Conservation (phyloP, 345 rosid species). For the Capsella bursapastoris region DNA sequence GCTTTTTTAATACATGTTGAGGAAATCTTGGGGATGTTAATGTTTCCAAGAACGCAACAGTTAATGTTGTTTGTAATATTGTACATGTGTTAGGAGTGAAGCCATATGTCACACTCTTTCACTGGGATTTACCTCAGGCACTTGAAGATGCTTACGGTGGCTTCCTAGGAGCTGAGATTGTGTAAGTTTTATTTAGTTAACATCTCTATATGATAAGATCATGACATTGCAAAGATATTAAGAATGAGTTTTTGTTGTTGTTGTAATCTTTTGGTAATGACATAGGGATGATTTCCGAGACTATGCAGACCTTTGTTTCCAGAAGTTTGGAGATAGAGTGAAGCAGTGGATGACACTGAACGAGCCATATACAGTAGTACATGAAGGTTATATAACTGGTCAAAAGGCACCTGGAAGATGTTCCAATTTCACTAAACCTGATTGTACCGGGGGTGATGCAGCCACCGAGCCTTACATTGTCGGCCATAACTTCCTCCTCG, state of each 20-base stretch:
- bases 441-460: constrained; percentile 43
- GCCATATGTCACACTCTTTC: constrained; percentile 53
- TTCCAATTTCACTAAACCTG: constrained; percentile 40
- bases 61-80: constrained; percentile 1
- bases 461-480: constrained; percentile 50
- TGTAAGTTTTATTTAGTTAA: constrained; percentile 44
- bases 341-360: constrained; percentile 53
- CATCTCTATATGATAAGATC: neutral
- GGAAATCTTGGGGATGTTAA: too few species aligned
- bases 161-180: constrained; percentile 43
- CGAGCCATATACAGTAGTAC: constrained; percentile 48
- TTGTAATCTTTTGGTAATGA: constrained; percentile 19
- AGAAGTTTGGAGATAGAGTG: constrained; percentile 54
- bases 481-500: constrained; percentile 48
- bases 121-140: constrained; percentile 55
- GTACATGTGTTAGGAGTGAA: constrained; percentile 44
- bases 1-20: neutral
- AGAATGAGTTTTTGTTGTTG: neutral
- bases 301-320: constrained; percentile 54
- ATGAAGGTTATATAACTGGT: constrained; percentile 37
- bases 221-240: neutral
- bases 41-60: neutral
- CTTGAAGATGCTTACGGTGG: constrained; percentile 55
- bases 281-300: constrained; percentile 47
- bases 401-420: constrained; percentile 48